These are phyloP conservation scores for Groenewaldozyma auringiensis DNA, from an alignment of 1,139 yeast species.

Conservation along the genomic window DNA sequence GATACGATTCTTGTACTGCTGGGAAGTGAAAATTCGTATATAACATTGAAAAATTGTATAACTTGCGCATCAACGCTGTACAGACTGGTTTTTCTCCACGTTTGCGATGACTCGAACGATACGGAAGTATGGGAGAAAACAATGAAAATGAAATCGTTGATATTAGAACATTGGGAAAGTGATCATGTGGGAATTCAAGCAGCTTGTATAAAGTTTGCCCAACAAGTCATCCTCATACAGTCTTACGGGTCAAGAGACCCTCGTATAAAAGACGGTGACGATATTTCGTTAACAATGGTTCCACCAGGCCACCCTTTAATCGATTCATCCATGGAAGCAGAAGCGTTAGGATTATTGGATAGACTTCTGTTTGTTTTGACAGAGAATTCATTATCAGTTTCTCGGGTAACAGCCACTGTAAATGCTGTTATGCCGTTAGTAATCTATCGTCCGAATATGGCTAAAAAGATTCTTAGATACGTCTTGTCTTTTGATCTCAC, in stretches of 20 bases:
- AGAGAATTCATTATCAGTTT: constrained; percentile 38
- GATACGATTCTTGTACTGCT: constrained; percentile 27
- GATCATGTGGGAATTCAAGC: constrained; percentile 41
- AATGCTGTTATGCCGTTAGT: constrained; percentile 32
- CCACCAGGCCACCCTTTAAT: constrained; percentile 63
- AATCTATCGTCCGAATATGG: constrained; percentile 28
- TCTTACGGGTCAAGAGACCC: constrained; percentile 41
- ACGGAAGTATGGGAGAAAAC: constrained; percentile 27
- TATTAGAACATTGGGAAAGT: constrained; percentile 29
- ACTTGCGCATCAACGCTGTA: constrained; percentile 29
- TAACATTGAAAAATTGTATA: constrained; percentile 28
- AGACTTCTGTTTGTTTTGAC: constrained; percentile 49
- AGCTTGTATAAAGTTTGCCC: constrained; percentile 64
- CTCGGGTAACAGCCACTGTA: constrained; percentile 25
- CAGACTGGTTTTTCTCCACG: constrained; percentile 28
- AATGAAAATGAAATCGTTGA: constrained; percentile 25
- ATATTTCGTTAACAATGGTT: constrained; percentile 53
- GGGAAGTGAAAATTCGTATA: constrained; percentile 19
- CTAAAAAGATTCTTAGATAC: constrained; percentile 28
- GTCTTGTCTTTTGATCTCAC: constrained; percentile 31
- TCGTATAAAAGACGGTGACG: constrained; percentile 28
- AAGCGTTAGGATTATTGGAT: constrained; percentile 64
- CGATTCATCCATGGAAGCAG: constrained; percentile 53
- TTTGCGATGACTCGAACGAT: constrained; percentile 25
- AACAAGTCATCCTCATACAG: constrained; percentile 64